Base-by-base conservation (phyloP, 2,329 filamentous ascomycete genomes). In the Monosporascus sp. region DNA sequence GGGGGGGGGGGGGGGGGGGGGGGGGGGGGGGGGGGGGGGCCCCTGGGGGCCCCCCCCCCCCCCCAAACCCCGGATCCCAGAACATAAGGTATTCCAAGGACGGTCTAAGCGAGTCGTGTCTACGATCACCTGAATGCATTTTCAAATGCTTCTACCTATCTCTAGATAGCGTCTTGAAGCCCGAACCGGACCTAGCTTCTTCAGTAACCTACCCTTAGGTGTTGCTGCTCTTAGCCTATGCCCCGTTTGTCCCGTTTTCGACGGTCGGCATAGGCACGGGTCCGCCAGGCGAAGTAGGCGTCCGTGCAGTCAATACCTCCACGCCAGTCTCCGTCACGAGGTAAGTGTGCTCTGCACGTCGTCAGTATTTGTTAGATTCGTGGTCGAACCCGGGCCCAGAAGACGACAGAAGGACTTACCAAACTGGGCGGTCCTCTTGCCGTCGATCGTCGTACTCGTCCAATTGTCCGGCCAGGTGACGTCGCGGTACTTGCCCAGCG, bases 381-480 rank as follows among this genome's bases (percentile, higher is more conserved):
- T 41, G 18, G 11, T 41, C 4, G 18, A 41, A 41, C 17, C 38
- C 17, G 38, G 38, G 18, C 17, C 38, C 17, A 31, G 24, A 35
- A 35, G 11, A 35, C 31, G 9, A 35, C 31, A 35, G 31, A 35
- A 35, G 11, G 31, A 72, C 85, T 70, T 75, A 90, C 87, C 88
- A 67, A 99, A 99, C 68, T 99, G 94, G 9, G 94, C 94, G 17
- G 92, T 96, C 67, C 83, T 79, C 72, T 88, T 89, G 49, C 94
- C 94, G 69, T 99, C 94, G 53, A 86, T 82, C 0, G 94, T 99
- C 5, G 90, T 89, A 72, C 91, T 96, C 1, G 94, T 99, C 94
- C 94, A 99, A 76, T 97, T 90, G 70, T 99, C 94, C 0, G 94
- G 94, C 94, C 94, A 99, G 0, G 91, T 97, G 70, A 94, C 88